These are phyloP conservation scores for Suillus ampliporus DNA, from an alignment of 768 basidiomycete species.

Conservation along the genomic window DNA sequence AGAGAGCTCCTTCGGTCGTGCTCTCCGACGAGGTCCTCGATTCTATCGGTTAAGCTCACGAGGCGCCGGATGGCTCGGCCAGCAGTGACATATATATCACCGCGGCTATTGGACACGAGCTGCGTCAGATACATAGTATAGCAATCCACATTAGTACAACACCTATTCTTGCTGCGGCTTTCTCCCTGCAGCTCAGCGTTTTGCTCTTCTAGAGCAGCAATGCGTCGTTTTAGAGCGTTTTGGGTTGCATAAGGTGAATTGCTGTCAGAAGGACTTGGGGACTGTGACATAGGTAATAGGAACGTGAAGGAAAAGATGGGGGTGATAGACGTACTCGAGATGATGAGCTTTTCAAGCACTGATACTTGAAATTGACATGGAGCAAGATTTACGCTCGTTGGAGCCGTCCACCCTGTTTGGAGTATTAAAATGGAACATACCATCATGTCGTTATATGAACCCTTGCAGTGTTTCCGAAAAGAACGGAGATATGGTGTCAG, in stretches of 20 bases:
- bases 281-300: background rate
- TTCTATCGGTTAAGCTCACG: conserved; percentile 8
- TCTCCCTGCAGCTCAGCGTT: background rate
- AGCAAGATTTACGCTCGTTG: too few relatives aligned
- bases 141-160: background rate
- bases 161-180: conserved; percentile 1
- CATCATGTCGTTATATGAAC: too few relatives aligned
- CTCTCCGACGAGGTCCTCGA: conserved; percentile 15
- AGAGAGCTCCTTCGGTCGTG: conserved; percentile 10
- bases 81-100: conserved; percentile 7
- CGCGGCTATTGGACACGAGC: background rate
- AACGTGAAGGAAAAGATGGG: background rate
- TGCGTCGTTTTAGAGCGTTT: conserved; percentile 9
- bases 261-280: background rate
- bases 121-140: background rate
- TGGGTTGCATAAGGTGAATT: background rate
- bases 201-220: conserved; percentile 15
- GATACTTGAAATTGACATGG: background rate
- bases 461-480: too few relatives aligned
- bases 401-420: too few relatives aligned
- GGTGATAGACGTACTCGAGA: too few relatives aligned
- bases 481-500: too few relatives aligned
- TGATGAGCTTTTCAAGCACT: too few relatives aligned
- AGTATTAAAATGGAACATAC: too few relatives aligned
- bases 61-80: conserved; percentile 18